Evolutionary conservation across 2,329 filamentous ascomycete species (phyloP), one percentile per base, ranked within the genome.

Genomic region (Aspergillus fijiensis): DNA sequence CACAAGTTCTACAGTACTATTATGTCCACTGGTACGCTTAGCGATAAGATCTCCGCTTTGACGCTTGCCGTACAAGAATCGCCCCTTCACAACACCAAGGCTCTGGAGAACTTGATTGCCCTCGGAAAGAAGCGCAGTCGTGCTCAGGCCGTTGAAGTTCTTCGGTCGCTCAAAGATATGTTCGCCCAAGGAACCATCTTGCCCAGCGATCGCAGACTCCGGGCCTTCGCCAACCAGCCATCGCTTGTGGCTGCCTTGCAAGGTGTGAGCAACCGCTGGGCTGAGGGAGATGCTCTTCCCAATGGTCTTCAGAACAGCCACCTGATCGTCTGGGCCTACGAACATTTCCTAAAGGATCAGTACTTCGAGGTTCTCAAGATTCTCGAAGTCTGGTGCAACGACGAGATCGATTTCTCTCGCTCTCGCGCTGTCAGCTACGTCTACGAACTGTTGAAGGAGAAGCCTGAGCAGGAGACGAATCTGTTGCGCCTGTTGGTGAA

Each of bases 1-100:
- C 90, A 96, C 77, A 96, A 93, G 75, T 99, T 99, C 81, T 88
- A 98, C 82, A 91, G 93, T 1, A 96, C 92, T 19, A 97, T 99
- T 74, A 97, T 98, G 91, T 82, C 92, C 10, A 96, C 93, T 1
- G 95, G 95, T 81, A 99, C 96, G 10, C 85, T 98, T 68, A 96
- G 92, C 58, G 95, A 99, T 76, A 98, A 97, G 76, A 89, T 98
- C 49, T 99, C 95, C 2, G 96, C 95, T 3, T 81, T 99, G 70
- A 99, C 95, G 4, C 82, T 99, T 67, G 90, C 95, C 58, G 88
- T 97, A 12, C 96, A 99, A 79, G 95, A 99, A 76, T 98, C 96
- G 9, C 95, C 95, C 19, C 80, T 98, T 55, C 95, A 99, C 76
- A 98, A 93, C 63, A 88, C 87, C 64, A 94, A 95, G 72, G 90